Evolutionary conservation across 208 protist genomes (phyloP), one percentile per base, ranked within the genome.

Genomic region (Strigomonas oncopelti): DNA sequence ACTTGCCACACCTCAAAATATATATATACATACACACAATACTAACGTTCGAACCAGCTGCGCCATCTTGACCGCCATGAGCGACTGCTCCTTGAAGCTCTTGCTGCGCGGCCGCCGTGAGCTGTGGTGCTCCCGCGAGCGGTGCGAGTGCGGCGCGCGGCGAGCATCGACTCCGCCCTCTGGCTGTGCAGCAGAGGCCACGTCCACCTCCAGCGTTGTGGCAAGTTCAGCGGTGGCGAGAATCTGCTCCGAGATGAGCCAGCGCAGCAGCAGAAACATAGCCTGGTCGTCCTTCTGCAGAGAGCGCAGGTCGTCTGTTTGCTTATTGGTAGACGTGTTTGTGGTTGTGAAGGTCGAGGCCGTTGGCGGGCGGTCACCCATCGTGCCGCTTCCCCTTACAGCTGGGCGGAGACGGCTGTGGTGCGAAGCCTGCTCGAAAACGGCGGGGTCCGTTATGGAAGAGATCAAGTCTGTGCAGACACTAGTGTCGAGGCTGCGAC

Each of bases 211-310:
- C 24, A 80, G 28, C n/a, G 71, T 83, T 5, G 64, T 64, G 22
- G 67, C 66, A 22, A 84, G 45, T 25, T 79, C 80, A 1, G 75
- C 54, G 31, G 57, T 54, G 22, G 75, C 11, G 16, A 82, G 46
- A 0, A 85, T 61, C 28, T 65, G 45, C 31, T 80, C 73, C 16
- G 38, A 29, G 18, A 78, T 69, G 32, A 88, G 67, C 83, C 83
- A 88, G 0, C 77, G 76, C 53, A 83, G 45, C 20, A 88, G 57
- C 13, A 88, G 51, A 9, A 85, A 46, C 56, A 76, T 77, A 4
- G 57, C 57, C 57, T 62, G 57, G 29, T 62, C 57, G 34, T 62
- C 57, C 34, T 36, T 28, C 57, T 62, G 57, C 16, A 48, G 16
- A 4, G 42, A 48, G 42, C 18, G 5, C 9, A 1, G 5, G 0